These are phyloP conservation scores for Globisporangium echinulatum DNA, from an alignment of 352 stramenopile genomes.

Conservation along the genomic window DNA sequence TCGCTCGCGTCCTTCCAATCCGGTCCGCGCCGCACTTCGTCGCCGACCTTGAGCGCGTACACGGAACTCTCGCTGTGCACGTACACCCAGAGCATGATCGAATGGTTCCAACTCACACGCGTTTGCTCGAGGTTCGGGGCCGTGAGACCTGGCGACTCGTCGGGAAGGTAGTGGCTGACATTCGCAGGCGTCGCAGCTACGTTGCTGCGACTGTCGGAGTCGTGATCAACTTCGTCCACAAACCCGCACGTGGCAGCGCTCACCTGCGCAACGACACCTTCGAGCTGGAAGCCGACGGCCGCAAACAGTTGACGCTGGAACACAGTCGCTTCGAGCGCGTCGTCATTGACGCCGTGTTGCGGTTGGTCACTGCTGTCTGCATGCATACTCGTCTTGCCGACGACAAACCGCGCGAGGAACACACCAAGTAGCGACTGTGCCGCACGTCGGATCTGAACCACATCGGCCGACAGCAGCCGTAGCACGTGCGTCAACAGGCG, in stretches of 20 bases:
- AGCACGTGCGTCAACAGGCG: conserved; percentile 48
- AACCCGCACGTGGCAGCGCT: neutral
- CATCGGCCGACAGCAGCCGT: conserved; percentile 37
- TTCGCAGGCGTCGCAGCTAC: neutral
- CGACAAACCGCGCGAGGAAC: conserved; percentile 60
- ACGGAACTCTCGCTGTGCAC: conserved; percentile 26
- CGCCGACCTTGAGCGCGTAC: conserved; percentile 60
- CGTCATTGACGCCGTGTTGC: conserved; percentile 8
- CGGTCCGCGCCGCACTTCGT: conserved; percentile 56
- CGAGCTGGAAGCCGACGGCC: conserved; percentile 58
- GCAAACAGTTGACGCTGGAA: conserved; percentile 70
- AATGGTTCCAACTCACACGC: conserved; percentile 59
- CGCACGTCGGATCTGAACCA: conserved; percentile 32
- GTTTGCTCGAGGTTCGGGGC: conserved; percentile 21
- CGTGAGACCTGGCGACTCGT: conserved; percentile 33
- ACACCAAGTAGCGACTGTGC: conserved; percentile 53
- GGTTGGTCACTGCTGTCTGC: neutral
- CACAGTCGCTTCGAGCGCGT: conserved; percentile 25
- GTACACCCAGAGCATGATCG: conserved; percentile 75
- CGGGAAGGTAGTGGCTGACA: conserved; percentile 26
- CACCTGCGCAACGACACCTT: conserved; percentile 31
- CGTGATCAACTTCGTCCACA: neutral
- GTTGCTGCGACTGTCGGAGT: neutral
- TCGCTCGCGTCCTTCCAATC: conserved; percentile 27
- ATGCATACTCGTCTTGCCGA: conserved; percentile 19